These are phyloP conservation scores for Candida palmyrensis DNA, from an alignment of 805 yeast species.

Conservation along the genomic window DNA sequence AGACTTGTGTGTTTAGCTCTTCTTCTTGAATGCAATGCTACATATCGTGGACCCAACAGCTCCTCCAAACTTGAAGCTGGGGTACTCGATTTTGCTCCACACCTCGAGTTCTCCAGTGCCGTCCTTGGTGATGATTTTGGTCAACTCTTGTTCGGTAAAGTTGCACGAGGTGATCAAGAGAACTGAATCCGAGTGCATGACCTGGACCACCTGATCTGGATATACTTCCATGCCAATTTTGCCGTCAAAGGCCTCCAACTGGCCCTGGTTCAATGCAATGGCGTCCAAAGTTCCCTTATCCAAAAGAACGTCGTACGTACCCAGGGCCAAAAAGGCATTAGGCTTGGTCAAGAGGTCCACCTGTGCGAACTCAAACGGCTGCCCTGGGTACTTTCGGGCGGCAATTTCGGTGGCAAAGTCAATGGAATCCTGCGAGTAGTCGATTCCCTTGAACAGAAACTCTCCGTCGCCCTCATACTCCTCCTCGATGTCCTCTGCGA, in stretches of 20 bases:
- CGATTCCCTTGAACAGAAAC: slow-evolving; percentile 55
- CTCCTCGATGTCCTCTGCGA: slow-evolving; percentile 58
- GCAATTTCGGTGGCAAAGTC: slow-evolving; percentile 66
- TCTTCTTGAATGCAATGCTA: slow-evolving; percentile 68
- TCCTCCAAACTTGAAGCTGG: slow-evolving; percentile 86
- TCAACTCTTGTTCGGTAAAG: slow-evolving; percentile 78
- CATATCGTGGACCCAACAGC: slow-evolving; percentile 83
- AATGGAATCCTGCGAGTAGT: slow-evolving; percentile 80
- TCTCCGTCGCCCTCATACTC: slow-evolving; percentile 27
- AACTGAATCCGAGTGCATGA: slow-evolving; percentile 53
- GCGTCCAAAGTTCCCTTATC: slow-evolving; percentile 98
- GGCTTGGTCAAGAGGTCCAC: slow-evolving; percentile 60
- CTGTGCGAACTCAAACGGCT: slow-evolving; percentile 49
- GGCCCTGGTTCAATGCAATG: slow-evolving; percentile 72
- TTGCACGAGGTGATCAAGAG: slow-evolving; percentile 87
- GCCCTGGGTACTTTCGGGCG: slow-evolving; percentile 23
- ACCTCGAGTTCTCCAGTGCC: slow-evolving; percentile 40
- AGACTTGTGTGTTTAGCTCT: slow-evolving; percentile 4
- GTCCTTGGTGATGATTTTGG: slow-evolving; percentile 43
- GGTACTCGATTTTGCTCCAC: slow-evolving; percentile 71
- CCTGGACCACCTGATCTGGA: slow-evolving; percentile 49
- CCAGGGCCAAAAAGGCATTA: too few species aligned
- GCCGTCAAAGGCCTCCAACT: slow-evolving; percentile 37
- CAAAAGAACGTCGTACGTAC: slow-evolving; percentile 63
- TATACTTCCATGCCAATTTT: slow-evolving; percentile 55